phyloP scores from a whole-genome alignment of 1,139 yeast genomes.

The Tardiomyces depauwii region DNA sequence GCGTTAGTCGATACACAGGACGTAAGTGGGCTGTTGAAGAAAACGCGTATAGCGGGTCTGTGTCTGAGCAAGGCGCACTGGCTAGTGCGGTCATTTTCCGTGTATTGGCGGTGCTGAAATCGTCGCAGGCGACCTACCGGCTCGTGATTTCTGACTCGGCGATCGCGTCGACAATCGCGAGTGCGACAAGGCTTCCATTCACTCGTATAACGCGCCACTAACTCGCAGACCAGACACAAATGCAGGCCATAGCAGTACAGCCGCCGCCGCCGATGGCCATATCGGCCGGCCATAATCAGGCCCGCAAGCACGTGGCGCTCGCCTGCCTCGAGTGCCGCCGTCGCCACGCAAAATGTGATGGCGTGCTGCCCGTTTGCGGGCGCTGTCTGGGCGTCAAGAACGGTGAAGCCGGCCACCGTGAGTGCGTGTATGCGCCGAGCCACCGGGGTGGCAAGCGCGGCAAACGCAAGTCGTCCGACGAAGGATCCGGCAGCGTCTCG shows the following conservation, averaged over 20 bases:
- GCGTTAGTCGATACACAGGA: no score
- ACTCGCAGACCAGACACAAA: not conserved
- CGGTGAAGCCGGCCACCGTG: not conserved
- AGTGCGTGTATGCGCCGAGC: not conserved
- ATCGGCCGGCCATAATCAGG: not conserved
- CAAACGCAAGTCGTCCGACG: not conserved
- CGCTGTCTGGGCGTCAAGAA: not conserved
- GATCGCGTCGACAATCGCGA: no score
- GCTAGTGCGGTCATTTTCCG: no score
- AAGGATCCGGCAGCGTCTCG: not conserved
- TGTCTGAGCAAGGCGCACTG: no score
- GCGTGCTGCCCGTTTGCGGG: not conserved
- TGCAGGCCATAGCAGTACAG: not conserved
- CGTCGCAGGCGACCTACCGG: no score
- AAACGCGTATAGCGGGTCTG: no score
- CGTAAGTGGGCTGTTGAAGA: no score
- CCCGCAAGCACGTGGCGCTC: not conserved
- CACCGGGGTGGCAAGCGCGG: not conserved
- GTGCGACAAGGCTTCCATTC: no score
- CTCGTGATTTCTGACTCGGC: no score
- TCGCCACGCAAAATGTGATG: conserved; percentile 1
- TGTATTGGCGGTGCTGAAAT: no score
- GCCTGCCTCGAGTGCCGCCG: conserved; percentile 1
- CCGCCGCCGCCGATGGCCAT: not conserved
- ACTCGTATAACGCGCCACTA: no score